Evolutionary conservation across 768 basidiomycete genomes (phyloP).

Genomic region (Lyophyllum decastes): DNA sequence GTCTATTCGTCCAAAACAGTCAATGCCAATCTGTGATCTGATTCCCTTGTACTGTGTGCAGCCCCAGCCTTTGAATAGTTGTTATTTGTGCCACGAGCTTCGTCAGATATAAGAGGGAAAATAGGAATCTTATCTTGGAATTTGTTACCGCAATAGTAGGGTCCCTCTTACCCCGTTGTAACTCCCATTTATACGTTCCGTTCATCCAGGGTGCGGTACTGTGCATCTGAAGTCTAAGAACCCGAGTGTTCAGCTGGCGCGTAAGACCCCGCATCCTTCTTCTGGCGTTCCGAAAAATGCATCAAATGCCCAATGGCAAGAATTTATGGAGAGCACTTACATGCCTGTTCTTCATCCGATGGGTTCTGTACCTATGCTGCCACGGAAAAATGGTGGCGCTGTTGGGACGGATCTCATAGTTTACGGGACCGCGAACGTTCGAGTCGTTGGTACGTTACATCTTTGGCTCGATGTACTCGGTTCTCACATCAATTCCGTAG

Average conservation of each 20-base stretch:
- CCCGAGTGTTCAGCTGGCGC: slow-evolving; percentile 12
- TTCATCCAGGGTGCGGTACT: slow-evolving; percentile 1
- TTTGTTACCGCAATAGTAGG: slow-evolving; percentile 15
- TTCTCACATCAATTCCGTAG: background rate
- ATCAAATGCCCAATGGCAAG: slow-evolving; percentile 8
- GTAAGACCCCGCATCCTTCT: background rate
- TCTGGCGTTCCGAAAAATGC: slow-evolving; percentile 5
- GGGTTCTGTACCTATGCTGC: slow-evolving; percentile 17
- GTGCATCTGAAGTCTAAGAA: slow-evolving; percentile 8
- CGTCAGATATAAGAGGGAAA: background rate
- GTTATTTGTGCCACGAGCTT: background rate
- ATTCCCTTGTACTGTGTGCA: background rate
- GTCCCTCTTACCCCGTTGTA: background rate
- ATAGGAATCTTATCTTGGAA: slow-evolving; percentile 7
- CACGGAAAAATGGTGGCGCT: slow-evolving; percentile 11
- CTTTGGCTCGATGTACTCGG: background rate
- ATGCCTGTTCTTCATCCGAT: slow-evolving; percentile 9
- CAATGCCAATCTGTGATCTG: background rate
- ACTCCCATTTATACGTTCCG: background rate
- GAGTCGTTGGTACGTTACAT: slow-evolving; percentile 11
- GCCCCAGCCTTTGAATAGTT: slow-evolving; percentile 15
- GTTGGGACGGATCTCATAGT: slow-evolving; percentile 14
- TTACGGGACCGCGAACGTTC: slow-evolving; percentile 14
- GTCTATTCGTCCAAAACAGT: too few species aligned
- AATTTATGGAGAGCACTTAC: background rate